Evolutionary conservation across 2,329 filamentous ascomycete genomes (phyloP), one percentile per base, ranked within the genome.

Genomic region (Pseudogymnoascus sp.): DNA sequence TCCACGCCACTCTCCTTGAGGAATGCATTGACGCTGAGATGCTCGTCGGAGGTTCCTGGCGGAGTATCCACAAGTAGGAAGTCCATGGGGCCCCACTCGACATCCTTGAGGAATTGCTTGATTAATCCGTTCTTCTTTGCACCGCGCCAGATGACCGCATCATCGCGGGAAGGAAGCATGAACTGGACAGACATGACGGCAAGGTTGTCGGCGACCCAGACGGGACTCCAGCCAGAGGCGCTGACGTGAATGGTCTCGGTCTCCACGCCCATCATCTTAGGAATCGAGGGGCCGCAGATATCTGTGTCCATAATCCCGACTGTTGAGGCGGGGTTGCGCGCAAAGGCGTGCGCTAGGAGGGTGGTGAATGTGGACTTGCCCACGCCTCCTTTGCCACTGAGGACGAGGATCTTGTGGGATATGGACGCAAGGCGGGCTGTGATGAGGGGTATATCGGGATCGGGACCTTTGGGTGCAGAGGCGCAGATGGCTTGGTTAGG

Each of bases 61-160:
- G 95, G 94, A 1, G 94, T 99, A 74, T 99, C 94, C 9, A 97
- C 91, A 60, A 99, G 82, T 63, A 99, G 73, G 68, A 93, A 96
- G 72, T 99, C 94, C 75, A 97, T 79, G 64, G 95, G 90, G 8
- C 94, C 94, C 94, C 95, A 99, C 72, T 95, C 91, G 5, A 99
- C 94, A 71, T 99, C 95, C 79, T 96, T 97, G 60, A 99, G 77
- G 69, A 99, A 99, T 74, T 95, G 90, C 79, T 99, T 99, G 73
- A 99, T 97, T 63, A 99, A 78, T 0, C 94, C 94, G 71, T 97
- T 99, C 83, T 99, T 99, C 83, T 99, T 99, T 2, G 94, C 89
- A 0, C 94, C 94, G 60, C 94, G 84, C 94, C 94, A 99, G 68
- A 99, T 99, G 41, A 99, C 88, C 3, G 94, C 94, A 72, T 96